phyloP scores from a whole-genome alignment of 2,329 filamentous ascomycete genomes.

The Calonectria pseudoreteaudii region DNA sequence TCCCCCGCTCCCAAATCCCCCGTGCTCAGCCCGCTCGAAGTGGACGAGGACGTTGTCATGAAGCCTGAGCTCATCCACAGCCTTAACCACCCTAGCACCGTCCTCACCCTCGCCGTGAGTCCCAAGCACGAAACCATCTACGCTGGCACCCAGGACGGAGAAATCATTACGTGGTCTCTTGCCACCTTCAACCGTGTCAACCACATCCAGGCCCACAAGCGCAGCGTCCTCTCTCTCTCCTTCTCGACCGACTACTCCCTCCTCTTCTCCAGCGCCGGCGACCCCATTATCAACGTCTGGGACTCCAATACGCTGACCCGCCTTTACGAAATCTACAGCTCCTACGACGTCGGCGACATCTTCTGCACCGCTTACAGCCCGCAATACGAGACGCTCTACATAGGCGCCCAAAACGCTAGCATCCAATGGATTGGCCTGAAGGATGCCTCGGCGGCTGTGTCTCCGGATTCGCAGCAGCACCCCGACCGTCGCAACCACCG shows the following conservation, averaged over 20 bases:
- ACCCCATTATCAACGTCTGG: constrained; percentile 96
- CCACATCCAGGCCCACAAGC: constrained; percentile 88
- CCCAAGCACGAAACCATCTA: constrained; percentile 84
- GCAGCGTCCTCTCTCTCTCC: constrained; percentile 88
- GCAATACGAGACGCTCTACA: constrained; percentile 83
- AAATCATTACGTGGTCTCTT: constrained; percentile 92
- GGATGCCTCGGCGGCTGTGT: constrained; percentile 69
- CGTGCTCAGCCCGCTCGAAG: constrained; percentile 39
- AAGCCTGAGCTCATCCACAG: constrained; percentile 78
- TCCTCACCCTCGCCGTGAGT: constrained; percentile 85
- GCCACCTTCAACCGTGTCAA: constrained; percentile 85
- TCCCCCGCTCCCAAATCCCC: constrained; percentile 38
- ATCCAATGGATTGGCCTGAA: constrained; percentile 92
- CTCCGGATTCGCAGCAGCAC: constrained; percentile 74
- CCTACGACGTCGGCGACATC: constrained; percentile 94
- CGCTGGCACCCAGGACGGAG: constrained; percentile 91
- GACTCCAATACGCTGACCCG: constrained; percentile 79
- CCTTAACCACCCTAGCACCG: constrained; percentile 81
- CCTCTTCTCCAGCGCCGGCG: constrained; percentile 92
- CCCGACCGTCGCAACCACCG: constrained; percentile 83
- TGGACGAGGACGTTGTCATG: constrained; percentile 36
- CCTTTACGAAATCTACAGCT: constrained; percentile 91
- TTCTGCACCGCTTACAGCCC: constrained; percentile 94
- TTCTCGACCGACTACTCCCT: constrained; percentile 80
- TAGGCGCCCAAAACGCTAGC: constrained; percentile 93